Evolutionary conservation across 345 rosid genomes (phyloP), one percentile per base, ranked within the genome.

Genomic region (Schrenkiella parvula): DNA sequence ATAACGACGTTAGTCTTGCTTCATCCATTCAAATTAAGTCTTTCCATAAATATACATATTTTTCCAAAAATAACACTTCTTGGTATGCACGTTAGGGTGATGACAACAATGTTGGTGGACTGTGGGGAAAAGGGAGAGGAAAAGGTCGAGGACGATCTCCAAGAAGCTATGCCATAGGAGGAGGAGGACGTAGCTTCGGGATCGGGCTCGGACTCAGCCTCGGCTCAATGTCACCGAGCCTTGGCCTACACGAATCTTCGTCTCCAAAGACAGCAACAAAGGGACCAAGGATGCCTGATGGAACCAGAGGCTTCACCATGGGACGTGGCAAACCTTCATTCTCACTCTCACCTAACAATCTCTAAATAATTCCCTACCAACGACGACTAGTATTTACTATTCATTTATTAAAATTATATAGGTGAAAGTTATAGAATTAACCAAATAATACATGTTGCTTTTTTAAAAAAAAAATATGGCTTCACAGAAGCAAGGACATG

Each of bases 251-350:
- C 35, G 90, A 83, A 60, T 78, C 85, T 26, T 69, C 71, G 17
- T 75, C 69, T 29, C 41, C 81, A 0, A 90, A 87, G 46, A 86
- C 80, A 39, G 64, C 78, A 29, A 73, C 77, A 0, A 89, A 79
- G 80, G 87, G 96, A 22, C 97, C 97, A 21, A 88, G 93, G 78
- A 93, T 89, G 91, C 96, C 93, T 23, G 96, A 88, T 44, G 96
- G 96, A 65, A 88, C 96, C 11, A 75, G 85, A 73, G 96, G 96
- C 12, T 89, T 93, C 79, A 76, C 85, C 22, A 81, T 87, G 88
- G 98, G 98, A 8, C 83, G 98, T 55, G 98, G 98, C 84, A 93
- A 88, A 80, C 82, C 89, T 55, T 62, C 57, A 29, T 34, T 75
- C 69, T 68, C 75, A 57, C 43, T 75, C 44, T 62, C 75, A 75